phyloP scores from a whole-genome alignment of 768 basidiomycete genomes.

The Boletus edulis region DNA sequence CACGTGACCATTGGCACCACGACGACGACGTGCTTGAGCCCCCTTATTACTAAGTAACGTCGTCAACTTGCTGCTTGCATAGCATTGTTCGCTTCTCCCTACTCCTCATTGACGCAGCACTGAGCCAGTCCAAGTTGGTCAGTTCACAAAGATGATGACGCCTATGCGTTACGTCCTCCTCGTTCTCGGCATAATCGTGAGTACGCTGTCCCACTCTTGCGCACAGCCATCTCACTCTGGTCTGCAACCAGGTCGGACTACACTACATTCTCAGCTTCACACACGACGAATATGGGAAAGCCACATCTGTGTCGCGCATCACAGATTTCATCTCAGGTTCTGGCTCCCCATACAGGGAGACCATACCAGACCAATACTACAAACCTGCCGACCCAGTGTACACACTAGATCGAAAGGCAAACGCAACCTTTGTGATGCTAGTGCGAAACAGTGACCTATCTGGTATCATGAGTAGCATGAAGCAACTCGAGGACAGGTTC shows the following conservation, averaged over 20 bases:
- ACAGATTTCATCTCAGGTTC: constrained; percentile 22
- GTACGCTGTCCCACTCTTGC: constrained; percentile 16
- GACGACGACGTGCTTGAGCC: neutral
- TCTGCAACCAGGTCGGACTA: constrained; percentile 32
- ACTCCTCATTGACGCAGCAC: too few species aligned
- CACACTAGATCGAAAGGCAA: constrained; percentile 60
- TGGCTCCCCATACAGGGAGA: constrained; percentile 51
- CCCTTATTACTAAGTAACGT: neutral
- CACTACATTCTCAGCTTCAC: constrained; percentile 43
- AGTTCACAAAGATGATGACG: constrained; percentile 47
- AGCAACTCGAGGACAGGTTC: constrained; percentile 83
- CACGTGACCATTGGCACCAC: neutral
- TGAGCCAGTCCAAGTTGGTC: neutral
- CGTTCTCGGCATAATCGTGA: constrained; percentile 45
- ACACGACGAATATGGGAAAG: constrained; percentile 41
- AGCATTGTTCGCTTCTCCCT: too few species aligned
- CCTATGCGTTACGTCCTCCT: constrained; percentile 58
- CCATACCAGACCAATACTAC: constrained; percentile 62
- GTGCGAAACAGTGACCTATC: constrained; percentile 63
- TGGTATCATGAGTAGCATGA: constrained; percentile 62
- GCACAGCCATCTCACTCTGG: constrained; percentile 8
- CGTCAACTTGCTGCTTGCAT: neutral
- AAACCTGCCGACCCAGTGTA: constrained; percentile 34
- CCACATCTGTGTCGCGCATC: constrained; percentile 38
- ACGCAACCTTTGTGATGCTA: constrained; percentile 82